Conservation (phyloP, 2,329 filamentous ascomycete species). For the Chaetomium strumarium region DNA sequence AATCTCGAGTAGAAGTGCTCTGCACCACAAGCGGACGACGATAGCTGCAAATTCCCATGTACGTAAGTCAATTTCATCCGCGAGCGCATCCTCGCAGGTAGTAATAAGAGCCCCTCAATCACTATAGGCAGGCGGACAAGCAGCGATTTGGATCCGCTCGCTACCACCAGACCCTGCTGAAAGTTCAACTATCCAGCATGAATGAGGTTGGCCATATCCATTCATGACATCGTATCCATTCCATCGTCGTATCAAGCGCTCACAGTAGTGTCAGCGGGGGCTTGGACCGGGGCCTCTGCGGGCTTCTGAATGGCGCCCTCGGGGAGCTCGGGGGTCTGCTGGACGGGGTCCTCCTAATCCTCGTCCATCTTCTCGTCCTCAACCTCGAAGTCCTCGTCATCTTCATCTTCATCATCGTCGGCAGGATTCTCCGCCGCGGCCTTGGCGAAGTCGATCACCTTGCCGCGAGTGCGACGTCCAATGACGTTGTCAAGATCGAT, state of each 20-base stretch:
- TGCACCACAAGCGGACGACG: neutral
- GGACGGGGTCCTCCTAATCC: conserved; percentile 27
- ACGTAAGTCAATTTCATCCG: conserved; percentile 1
- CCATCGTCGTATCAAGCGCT: conserved; percentile 12
- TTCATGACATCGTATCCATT: conserved; percentile 14
- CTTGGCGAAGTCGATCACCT: conserved; percentile 88
- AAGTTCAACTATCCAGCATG: neutral
- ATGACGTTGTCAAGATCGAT: conserved; percentile 91
- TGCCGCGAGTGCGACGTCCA: conserved; percentile 82
- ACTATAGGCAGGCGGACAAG: neutral
- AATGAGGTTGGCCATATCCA: neutral
- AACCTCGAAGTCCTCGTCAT: conserved; percentile 58
- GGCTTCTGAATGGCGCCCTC: neutral
- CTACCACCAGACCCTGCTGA: neutral
- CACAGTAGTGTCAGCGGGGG: neutral
- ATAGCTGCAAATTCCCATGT: neutral
- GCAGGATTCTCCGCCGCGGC: conserved; percentile 72
- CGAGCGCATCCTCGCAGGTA: neutral
- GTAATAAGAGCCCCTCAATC: neutral
- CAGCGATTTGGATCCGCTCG: neutral
- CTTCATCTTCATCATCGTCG: conserved; percentile 74
- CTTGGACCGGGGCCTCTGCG: neutral
- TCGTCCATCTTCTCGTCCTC: conserved; percentile 70
- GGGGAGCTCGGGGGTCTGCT: neutral
- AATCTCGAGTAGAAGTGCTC: neutral